These are phyloP conservation scores for Populus nigra DNA, from an alignment of 345 rosid species.

Conservation along the genomic window DNA sequence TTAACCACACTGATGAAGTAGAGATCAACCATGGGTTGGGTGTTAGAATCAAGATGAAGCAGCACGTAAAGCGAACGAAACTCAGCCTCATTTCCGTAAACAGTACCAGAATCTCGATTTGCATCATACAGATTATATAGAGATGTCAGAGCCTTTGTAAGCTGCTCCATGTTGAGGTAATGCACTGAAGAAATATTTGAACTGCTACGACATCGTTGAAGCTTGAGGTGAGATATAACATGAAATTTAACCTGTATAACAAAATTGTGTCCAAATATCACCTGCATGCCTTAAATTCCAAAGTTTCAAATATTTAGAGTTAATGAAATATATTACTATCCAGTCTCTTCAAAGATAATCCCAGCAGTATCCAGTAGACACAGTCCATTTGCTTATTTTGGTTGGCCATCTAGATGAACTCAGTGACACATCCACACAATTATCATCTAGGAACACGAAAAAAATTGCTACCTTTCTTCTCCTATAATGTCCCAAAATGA, in stretches of 20 bases:
- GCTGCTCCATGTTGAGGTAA: slow-evolving; percentile 91
- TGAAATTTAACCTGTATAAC: slow-evolving; percentile 70
- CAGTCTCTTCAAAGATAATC: not conserved
- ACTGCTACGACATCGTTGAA: slow-evolving; percentile 37
- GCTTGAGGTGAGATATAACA: slow-evolving; percentile 72
- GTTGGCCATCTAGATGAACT: not conserved
- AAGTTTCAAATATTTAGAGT: not conserved
- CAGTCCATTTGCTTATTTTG: not conserved
- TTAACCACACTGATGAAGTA: slow-evolving; percentile 19
- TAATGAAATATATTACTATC: not conserved
- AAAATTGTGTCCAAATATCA: not conserved
- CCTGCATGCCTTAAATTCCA: not conserved
- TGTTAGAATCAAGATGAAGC: slow-evolving; percentile 66
- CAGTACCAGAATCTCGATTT: slow-evolving; percentile 41
- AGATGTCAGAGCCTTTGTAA: slow-evolving; percentile 64
- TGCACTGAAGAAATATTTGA: slow-evolving; percentile 53
- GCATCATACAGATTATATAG: slow-evolving; percentile 71
- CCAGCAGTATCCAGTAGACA: not conserved
- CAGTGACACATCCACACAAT: too few relatives aligned
- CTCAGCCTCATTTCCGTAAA: slow-evolving; percentile 60
- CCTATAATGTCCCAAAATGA: too few relatives aligned
- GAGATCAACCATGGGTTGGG: slow-evolving; percentile 52
- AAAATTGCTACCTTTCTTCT: too few relatives aligned
- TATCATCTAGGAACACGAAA: too few relatives aligned
- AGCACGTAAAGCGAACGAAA: slow-evolving; percentile 76